These are phyloP conservation scores for Dactylellina drechsleri DNA, from an alignment of 2,329 filamentous ascomycete genomes.

Conservation along the genomic window DNA sequence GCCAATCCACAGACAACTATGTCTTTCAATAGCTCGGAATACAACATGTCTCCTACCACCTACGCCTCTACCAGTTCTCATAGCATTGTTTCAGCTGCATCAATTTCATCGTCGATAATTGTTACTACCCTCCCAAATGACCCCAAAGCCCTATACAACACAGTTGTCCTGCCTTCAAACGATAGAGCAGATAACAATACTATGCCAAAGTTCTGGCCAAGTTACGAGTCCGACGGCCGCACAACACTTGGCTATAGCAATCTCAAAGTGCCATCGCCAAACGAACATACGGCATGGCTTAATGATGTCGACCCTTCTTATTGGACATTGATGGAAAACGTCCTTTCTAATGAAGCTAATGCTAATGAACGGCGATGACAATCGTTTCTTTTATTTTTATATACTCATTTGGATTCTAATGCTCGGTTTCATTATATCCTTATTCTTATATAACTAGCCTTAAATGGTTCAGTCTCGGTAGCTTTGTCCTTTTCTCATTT, in stretches of 20 bases:
- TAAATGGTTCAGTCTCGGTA: background rate
- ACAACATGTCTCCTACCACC: constrained; percentile 9
- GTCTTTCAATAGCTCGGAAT: constrained; percentile 26
- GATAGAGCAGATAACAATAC: constrained; percentile 34
- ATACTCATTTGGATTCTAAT: no score
- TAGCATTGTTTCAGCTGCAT: constrained; percentile 16
- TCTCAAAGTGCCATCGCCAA: constrained; percentile 38
- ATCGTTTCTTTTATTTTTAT: no score
- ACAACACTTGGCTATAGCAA: constrained; percentile 40
- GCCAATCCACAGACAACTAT: constrained; percentile 2
- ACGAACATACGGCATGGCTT: constrained; percentile 35
- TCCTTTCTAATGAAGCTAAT: constrained; percentile 39
- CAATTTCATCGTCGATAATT: constrained; percentile 19
- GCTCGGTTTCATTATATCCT: no score
- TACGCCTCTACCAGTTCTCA: constrained; percentile 16
- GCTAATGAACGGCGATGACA: constrained; percentile 24
- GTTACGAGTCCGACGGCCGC: constrained; percentile 39
- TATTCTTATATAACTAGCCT: background rate
- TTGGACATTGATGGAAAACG: constrained; percentile 48
- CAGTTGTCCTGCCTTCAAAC: constrained; percentile 45
- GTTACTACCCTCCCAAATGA: constrained; percentile 14
- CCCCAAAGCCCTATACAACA: constrained; percentile 31
- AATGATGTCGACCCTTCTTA: constrained; percentile 50
- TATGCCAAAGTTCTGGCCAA: constrained; percentile 50
- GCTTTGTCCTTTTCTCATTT: background rate